Base-by-base conservation (phyloP, 768 basidiomycete species). In the Macrocybe gigantea region DNA sequence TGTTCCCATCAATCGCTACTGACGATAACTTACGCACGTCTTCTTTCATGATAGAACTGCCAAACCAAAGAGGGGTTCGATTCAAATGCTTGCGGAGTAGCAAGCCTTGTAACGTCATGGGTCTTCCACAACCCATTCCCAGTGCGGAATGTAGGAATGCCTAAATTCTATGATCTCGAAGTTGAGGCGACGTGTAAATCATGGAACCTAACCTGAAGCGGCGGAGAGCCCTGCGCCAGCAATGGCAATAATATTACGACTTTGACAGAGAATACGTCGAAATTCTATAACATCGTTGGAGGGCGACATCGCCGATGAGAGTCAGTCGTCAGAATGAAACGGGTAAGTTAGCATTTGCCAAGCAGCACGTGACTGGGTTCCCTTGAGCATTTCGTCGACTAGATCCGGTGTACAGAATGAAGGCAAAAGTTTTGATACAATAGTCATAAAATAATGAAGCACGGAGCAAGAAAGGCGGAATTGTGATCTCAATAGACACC, bases 41-140 rank as follows among this genome's bases (percentile, higher is more conserved):
- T 65, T 12, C 82, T 66, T 48, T 78, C 75, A 52, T 83, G 82
- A 53, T 82, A 84, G 56, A 83, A 83, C 53, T 83, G 78, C 82
- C 80, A 82, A 2, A 78, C 73, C 3, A 70, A 61, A 12, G 71
- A 72, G 0, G 78, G 80, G 45, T 77, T 66, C 14, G 63, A 51
- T 1, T 51, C 41, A 59, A 82, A 84, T 1, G 71, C 76, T 52
- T 76, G 64, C 0, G 77, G 80, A 9, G 77, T 78, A 5, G 79
- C 79, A 7, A 82, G 68, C 36, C 64, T 64, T 47, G 68, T 72
- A 0, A 77, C 74, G 44, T 78, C 64, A 53, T 76, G 74, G 39
- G 66, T 72, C 41, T 73, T 60, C 78, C 78, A 79, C 50, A 77
- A 50, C 8, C 77, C 78, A 15, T 76, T 77, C 10, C 64, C 65